Evolutionary conservation across 257 asterid species (phyloP).

Genomic region (Solanum gandarillasii): DNA sequence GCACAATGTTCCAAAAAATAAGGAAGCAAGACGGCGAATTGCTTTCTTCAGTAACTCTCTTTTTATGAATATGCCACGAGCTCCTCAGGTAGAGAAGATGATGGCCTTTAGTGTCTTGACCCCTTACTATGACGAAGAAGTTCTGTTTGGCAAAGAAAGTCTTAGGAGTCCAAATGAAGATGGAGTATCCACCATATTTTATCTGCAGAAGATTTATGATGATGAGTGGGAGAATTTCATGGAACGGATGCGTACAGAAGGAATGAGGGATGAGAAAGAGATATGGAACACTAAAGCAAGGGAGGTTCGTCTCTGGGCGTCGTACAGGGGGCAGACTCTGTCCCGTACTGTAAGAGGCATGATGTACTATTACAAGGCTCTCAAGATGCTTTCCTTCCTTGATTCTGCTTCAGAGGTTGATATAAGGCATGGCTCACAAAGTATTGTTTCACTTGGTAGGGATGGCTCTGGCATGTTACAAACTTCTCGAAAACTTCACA

Average conservation of each 20-base stretch:
- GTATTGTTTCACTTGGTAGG: conserved; percentile 30
- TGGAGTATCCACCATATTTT: conserved; percentile 73
- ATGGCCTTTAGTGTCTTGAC: conserved; percentile 95
- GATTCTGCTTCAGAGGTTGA: conserved; percentile 88
- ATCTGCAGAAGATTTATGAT: conserved; percentile 71
- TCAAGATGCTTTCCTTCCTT: conserved; percentile 87
- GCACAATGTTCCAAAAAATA: conserved; percentile 65
- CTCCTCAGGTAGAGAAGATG: conserved; percentile 89
- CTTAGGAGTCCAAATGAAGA: conserved; percentile 83
- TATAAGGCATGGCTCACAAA: conserved; percentile 60
- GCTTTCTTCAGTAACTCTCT: conserved; percentile 88
- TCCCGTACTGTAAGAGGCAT: conserved; percentile 93
- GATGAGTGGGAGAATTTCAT: conserved; percentile 87
- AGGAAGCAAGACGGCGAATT: conserved; percentile 68
- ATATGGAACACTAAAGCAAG: conserved; percentile 58
- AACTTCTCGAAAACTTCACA: conserved; percentile 34
- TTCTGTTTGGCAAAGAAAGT: conserved; percentile 64
- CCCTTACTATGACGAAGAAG: conserved; percentile 94
- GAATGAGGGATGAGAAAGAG: conserved; percentile 52
- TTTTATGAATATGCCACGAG: conserved; percentile 96
- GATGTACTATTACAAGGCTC: conserved; percentile 94
- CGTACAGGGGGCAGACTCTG: conserved; percentile 94
- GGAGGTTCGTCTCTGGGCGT: conserved; percentile 90
- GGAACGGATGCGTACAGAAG: conserved; percentile 83
- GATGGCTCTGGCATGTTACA: conserved; percentile 14